A percentile compares a stretch with the other conserved stretches of the same genome.
phyloP scores from a whole-genome alignment of 2,329 filamentous ascomycete genomes.

The Diaporthe vexans region DNA sequence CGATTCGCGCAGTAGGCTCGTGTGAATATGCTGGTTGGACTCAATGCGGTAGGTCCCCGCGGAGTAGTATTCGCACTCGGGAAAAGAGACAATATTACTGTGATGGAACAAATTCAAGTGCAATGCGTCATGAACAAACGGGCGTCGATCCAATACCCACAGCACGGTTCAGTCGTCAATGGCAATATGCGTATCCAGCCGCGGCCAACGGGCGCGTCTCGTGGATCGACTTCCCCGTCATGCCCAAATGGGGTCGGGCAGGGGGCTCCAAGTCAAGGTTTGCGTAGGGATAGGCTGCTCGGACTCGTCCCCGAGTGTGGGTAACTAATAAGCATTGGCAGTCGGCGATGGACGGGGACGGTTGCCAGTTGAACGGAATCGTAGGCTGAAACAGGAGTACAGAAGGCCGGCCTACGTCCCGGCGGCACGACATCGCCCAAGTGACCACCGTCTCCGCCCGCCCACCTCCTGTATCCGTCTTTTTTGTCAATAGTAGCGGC shows the following conservation, averaged over 20 bases:
- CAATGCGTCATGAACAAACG: background rate
- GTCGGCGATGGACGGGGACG: background rate
- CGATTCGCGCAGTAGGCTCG: too few relatives aligned
- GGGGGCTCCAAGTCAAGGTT: background rate
- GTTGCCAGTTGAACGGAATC: conserved; percentile 9
- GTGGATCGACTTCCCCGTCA: background rate
- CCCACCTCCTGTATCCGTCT: background rate
- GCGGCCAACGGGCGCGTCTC: background rate
- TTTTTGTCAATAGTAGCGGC: conserved; percentile 18
- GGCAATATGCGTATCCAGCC: background rate
- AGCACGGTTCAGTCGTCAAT: background rate
- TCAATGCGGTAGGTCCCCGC: too few relatives aligned
- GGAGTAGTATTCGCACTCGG: background rate
- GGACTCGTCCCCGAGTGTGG: conserved; percentile 22
- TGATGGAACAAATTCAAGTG: too few relatives aligned
- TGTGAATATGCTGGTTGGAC: background rate
- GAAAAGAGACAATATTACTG: background rate
- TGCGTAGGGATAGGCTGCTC: conserved; percentile 4
- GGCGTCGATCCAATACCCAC: background rate
- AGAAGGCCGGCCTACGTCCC: conserved; percentile 2
- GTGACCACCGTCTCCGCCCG: background rate
- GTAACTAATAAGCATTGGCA: background rate
- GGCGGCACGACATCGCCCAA: conserved; percentile 12
- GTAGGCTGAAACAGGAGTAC: conserved; percentile 19
- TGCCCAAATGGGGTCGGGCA: too few relatives aligned